Percentiles rank a stretch among this genome's conserved stretches.
phyloP scores from a whole-genome alignment of 2,329 filamentous ascomycete genomes.

The Trichoderma afroharzianum region DNA sequence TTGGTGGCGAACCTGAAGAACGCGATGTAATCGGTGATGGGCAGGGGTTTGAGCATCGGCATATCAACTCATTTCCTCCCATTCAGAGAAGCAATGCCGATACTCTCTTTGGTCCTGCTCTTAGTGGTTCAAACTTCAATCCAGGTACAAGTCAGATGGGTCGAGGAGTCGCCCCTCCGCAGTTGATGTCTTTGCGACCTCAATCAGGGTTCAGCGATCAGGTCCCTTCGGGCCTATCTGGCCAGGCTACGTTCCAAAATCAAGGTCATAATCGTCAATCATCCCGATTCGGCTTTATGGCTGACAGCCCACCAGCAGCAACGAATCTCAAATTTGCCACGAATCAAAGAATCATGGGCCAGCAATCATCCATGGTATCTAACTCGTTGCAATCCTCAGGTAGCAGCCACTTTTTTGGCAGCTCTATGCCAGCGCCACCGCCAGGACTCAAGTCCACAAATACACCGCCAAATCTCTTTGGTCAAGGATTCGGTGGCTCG shows the following conservation, averaged over 20 bases:
- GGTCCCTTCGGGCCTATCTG: conserved; percentile 56
- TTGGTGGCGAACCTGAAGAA: conserved; percentile 91
- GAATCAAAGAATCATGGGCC: conserved; percentile 76
- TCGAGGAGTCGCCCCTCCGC: conserved; percentile 76
- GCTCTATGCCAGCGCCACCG: conserved; percentile 85
- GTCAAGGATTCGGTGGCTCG: conserved; percentile 76
- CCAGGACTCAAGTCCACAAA: conserved; percentile 93
- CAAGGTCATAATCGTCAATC: conserved; percentile 75
- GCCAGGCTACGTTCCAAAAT: conserved; percentile 49
- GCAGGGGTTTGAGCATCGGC: conserved; percentile 54
- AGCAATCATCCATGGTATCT: conserved; percentile 85
- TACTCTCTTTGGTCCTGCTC: conserved; percentile 51
- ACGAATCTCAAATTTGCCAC: conserved; percentile 69
- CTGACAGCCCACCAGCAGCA: conserved; percentile 56
- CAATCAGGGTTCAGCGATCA: conserved; percentile 58
- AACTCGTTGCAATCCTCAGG: conserved; percentile 57
- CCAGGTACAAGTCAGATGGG: conserved; percentile 52
- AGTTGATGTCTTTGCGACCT: conserved; percentile 64
- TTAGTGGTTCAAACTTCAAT: conserved; percentile 45
- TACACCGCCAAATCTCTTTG: conserved; percentile 92
- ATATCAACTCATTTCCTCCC: conserved; percentile 70
- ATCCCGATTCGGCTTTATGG: conserved; percentile 84
- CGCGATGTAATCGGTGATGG: conserved; percentile 54
- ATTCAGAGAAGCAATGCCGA: conserved; percentile 62
- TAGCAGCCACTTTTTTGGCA: conserved; percentile 72